Evolutionary conservation across 169 alveolate genomes (phyloP).

Genomic region (Cryptosporidium canis): DNA sequence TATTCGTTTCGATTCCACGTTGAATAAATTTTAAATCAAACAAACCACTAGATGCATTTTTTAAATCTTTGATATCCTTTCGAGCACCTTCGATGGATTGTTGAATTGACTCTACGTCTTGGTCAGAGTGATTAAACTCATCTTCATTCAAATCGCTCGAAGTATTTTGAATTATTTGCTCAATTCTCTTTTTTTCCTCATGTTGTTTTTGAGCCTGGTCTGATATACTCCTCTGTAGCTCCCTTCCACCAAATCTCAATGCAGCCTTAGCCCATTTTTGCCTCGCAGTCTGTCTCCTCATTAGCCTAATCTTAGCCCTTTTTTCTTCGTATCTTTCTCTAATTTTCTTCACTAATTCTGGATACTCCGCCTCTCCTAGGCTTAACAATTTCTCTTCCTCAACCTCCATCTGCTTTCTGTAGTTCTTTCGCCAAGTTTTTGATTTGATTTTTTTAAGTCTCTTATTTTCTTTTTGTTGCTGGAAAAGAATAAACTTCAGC

Average conservation of each 20-base stretch:
- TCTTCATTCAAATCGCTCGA: background rate
- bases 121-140: background rate
- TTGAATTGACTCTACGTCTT: background rate
- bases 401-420: constrained; percentile 75
- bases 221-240: constrained; percentile 74
- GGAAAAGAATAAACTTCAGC: constrained; percentile 74
- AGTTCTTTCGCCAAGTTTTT: constrained; percentile 79
- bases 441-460: constrained; percentile 80
- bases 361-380: constrained; percentile 76
- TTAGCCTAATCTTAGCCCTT: constrained; percentile 77
- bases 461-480: constrained; percentile 78
- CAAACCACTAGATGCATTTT: background rate
- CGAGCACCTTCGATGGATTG: background rate
- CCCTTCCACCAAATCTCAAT: constrained; percentile 83
- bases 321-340: constrained; percentile 77
- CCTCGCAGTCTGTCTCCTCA: constrained; percentile 79
- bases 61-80: constrained; percentile 3
- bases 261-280: constrained; percentile 84
- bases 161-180: constrained; percentile 33
- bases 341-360: constrained; percentile 80
- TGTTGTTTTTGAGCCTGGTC: constrained; percentile 77
- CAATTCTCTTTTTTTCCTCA: constrained; percentile 72
- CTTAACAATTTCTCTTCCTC: constrained; percentile 78
- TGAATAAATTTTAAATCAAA: constrained; percentile 48
- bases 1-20: constrained; percentile 13